Evolutionary conservation across 176 grass and related monocot genomes (phyloP).

Genomic region (Triticum aestivum): DNA sequence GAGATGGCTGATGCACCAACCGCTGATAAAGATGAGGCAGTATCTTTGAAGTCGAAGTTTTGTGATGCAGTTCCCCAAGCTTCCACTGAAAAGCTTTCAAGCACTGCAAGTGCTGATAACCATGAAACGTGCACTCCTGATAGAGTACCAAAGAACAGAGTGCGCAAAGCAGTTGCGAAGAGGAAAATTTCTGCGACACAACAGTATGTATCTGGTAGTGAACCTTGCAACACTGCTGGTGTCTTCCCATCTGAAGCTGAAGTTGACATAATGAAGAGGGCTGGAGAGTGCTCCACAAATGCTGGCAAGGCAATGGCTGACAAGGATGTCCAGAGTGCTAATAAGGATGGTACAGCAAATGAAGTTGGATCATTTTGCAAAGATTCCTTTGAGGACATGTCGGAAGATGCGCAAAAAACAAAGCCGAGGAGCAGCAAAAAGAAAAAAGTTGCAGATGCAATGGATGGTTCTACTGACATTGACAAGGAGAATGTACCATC

Average conservation of each 20-base stretch:
- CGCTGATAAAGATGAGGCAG: not conserved
- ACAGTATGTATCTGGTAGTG: slow-evolving; percentile 20
- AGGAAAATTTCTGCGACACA: slow-evolving; percentile 54
- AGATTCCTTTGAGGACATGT: slow-evolving; percentile 21
- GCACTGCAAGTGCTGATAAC: slow-evolving; percentile 29
- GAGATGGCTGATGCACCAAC: slow-evolving; percentile 2
- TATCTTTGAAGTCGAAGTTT: slow-evolving; percentile 8
- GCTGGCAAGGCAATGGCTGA: slow-evolving; percentile 11
- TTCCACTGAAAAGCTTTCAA: slow-evolving; percentile 26
- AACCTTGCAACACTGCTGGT: slow-evolving; percentile 20
- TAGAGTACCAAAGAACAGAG: slow-evolving; percentile 34
- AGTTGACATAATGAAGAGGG: not conserved
- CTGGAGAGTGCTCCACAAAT: slow-evolving; percentile 30
- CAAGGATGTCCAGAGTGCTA: slow-evolving; percentile 7
- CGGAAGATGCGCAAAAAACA: slow-evolving; percentile 4
- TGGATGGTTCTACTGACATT: slow-evolving; percentile 26
- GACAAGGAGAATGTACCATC: slow-evolving; percentile 69
- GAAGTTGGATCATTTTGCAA: slow-evolving; percentile 23
- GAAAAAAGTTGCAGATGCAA: slow-evolving; percentile 27
- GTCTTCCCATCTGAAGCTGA: slow-evolving; percentile 30
- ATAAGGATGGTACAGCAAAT: not conserved
- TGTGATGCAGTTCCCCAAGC: slow-evolving; percentile 13
- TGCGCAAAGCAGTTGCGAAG: slow-evolving; percentile 64
- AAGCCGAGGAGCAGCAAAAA: slow-evolving; percentile 37
- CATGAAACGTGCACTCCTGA: slow-evolving; percentile 28